Evolutionary conservation across 176 grass and related monocot species (phyloP).

Genomic region (Oryza glumipatula): DNA sequence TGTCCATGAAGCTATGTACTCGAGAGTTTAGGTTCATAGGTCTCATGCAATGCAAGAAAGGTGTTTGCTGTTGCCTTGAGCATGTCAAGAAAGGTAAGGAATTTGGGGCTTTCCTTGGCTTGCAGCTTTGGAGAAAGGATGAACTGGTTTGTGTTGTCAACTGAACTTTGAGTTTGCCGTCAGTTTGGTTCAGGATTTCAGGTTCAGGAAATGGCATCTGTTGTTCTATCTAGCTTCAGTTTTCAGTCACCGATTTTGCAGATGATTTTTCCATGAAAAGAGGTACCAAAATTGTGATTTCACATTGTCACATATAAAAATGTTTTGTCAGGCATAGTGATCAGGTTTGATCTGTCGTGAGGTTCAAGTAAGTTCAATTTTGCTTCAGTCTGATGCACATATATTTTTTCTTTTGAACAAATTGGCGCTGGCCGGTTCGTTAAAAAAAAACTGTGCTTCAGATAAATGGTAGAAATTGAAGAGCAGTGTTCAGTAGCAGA

Average conservation of each 20-base stretch:
- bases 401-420: too few relatives aligned
- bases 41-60: conserved; percentile 1
- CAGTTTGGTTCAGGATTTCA: not conserved
- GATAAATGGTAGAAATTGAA: not conserved
- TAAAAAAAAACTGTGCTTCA: too few relatives aligned
- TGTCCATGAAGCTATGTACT: conserved; percentile 21
- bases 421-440: too few relatives aligned
- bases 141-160: not conserved
- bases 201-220: conserved; percentile 32
- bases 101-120: conserved; percentile 49
- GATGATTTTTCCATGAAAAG: not conserved
- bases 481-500: not conserved
- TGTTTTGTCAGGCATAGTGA: not conserved
- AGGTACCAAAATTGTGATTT: not conserved
- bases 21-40: conserved; percentile 19
- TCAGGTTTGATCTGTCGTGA: not conserved
- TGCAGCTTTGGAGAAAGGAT: conserved; percentile 50
- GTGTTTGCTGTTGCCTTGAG: conserved; percentile 35
- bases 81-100: conserved; percentile 44
- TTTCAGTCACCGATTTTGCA: not conserved
- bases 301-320: not conserved
- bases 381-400: too few relatives aligned
- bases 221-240: not conserved
- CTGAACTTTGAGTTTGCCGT: not conserved
- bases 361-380: conserved; percentile 9